Evolutionary conservation across 805 yeast species (phyloP).

Genomic region (Wickerhamomyces pijperi): DNA sequence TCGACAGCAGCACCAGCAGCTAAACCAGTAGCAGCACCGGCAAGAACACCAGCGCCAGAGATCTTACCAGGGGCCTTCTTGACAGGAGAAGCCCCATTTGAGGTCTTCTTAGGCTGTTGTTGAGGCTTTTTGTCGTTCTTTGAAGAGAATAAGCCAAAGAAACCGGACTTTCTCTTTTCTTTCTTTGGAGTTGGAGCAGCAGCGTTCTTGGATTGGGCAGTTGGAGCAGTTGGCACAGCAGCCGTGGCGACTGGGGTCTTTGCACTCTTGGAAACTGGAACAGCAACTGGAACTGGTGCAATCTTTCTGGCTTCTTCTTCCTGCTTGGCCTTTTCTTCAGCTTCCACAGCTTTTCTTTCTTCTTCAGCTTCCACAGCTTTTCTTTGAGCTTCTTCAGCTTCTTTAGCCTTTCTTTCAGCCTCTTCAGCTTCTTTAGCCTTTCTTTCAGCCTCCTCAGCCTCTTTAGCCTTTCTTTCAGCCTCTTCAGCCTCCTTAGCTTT

Average conservation of each 20-base stretch:
- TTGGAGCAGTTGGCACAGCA: neutral
- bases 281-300: no score
- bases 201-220: neutral
- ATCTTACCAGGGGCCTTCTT: conserved; percentile 7
- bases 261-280: no score
- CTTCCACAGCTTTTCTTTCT: conserved; percentile 1
- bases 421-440: conserved; percentile 32
- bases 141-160: conserved; percentile 9
- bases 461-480: conserved; percentile 1
- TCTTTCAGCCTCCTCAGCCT: conserved; percentile 32
- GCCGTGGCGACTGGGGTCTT: neutral
- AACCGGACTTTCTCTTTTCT: conserved; percentile 12
- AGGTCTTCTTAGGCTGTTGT: neutral
- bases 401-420: conserved; percentile 4
- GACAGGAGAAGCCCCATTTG: conserved; percentile 5
- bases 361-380: conserved; percentile 4
- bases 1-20: neutral
- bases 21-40: conserved; percentile 1
- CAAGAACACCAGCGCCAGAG: no score
- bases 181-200: conserved; percentile 1
- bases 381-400: conserved; percentile 1
- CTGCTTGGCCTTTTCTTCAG: no score
- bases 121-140: conserved; percentile 3
- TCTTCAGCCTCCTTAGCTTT: conserved; percentile 7
- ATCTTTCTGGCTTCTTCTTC: no score